These are phyloP conservation scores for Seminavis robusta DNA, from an alignment of 108 stramenopile species.

Conservation along the genomic window DNA sequence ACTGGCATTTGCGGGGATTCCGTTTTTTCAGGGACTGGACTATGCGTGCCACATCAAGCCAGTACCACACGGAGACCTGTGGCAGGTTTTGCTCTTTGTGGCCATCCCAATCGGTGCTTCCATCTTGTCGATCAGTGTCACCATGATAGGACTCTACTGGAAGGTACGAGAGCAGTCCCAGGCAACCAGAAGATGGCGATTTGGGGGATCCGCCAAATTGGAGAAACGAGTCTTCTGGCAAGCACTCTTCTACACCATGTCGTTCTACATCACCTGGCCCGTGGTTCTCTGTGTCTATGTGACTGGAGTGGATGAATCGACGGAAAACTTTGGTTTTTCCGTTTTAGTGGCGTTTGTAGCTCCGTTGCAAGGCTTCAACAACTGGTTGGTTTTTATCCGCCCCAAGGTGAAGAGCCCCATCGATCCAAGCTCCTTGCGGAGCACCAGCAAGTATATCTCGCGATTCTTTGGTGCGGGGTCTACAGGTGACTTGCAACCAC, in stretches of 20 bases:
- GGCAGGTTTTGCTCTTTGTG: not conserved
- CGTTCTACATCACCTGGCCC: conserved; percentile 4
- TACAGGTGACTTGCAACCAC: too few relatives aligned
- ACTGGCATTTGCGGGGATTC: conserved; percentile 4
- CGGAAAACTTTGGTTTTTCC: not conserved
- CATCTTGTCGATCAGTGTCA: not conserved
- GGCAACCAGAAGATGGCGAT: not conserved
- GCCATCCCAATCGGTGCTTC: not conserved
- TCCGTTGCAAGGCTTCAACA: conserved; percentile 45
- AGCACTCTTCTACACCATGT: not conserved
- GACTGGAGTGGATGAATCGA: not conserved
- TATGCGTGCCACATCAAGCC: not conserved
- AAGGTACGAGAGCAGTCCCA: not conserved
- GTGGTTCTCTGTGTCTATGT: not conserved
- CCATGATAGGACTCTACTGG: not conserved
- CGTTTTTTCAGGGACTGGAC: conserved; percentile 1
- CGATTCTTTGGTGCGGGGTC: too few relatives aligned
- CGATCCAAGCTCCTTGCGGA: too few relatives aligned
- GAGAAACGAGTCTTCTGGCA: not conserved
- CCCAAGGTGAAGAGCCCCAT: too few relatives aligned
- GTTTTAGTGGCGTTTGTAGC: conserved; percentile 6
- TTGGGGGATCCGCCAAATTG: not conserved
- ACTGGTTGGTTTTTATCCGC: conserved; percentile 34
- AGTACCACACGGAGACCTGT: not conserved
- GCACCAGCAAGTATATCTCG: too few relatives aligned